Conservation (phyloP, 2,329 filamentous ascomycete species). For the Hypoxylon sp. region DNA sequence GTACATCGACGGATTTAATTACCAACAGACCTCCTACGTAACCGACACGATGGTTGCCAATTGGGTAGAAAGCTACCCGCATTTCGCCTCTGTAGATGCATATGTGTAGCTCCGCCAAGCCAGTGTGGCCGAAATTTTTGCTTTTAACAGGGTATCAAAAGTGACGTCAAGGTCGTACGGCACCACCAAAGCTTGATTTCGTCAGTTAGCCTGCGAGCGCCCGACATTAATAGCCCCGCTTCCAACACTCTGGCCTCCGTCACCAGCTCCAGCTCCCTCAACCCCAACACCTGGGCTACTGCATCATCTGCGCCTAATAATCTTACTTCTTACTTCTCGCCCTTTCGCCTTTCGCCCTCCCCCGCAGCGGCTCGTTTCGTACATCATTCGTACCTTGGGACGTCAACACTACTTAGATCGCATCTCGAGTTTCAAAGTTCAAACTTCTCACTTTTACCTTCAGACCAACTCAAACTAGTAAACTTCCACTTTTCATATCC, state of each 20-base stretch:
- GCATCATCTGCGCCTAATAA: conserved; percentile 35
- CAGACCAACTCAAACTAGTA: neutral
- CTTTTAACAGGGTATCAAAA: conserved; percentile 14
- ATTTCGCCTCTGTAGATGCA: conserved; percentile 2
- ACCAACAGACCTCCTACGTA: no score
- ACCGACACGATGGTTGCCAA: neutral
- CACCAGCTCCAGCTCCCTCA: neutral
- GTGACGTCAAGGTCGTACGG: conserved; percentile 38
- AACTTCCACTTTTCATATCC: neutral
- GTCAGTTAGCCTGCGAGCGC: neutral
- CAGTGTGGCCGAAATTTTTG: conserved; percentile 2
- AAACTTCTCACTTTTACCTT: neutral
- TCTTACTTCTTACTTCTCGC: conserved; percentile 13
- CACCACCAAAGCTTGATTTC: conserved; percentile 34
- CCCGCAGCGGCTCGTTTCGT: conserved; percentile 8
- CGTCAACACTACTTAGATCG: conserved; percentile 19
- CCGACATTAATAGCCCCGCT: conserved; percentile 30
- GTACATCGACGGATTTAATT: neutral
- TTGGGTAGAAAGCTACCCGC: neutral
- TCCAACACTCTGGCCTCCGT: neutral
- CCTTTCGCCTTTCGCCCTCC: conserved; percentile 3
- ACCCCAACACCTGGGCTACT: neutral
- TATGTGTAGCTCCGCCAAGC: neutral
- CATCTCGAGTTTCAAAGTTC: conserved; percentile 32
- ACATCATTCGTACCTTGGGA: conserved; percentile 15